Conservation (phyloP, 2,329 filamentous ascomycete species). For the Diaporthe ilicicola region DNA sequence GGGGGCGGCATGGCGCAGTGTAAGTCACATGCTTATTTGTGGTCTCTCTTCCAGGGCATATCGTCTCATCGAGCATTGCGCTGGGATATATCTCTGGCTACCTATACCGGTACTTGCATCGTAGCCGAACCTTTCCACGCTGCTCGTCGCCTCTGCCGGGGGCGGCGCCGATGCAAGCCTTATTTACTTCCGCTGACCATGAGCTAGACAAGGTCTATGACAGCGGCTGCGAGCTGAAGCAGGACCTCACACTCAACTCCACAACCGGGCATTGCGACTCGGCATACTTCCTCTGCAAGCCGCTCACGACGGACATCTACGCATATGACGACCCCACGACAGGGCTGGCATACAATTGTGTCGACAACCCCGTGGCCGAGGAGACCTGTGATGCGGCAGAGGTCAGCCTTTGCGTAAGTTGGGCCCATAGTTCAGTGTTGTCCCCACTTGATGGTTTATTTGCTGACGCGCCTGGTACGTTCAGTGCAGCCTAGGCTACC, state of each 20-base stretch:
- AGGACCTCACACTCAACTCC: conserved; percentile 5
- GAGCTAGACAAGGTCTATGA: conserved; percentile 16
- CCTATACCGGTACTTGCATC: not conserved
- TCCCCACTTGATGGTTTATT: too few species aligned
- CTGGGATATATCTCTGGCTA: too few species aligned
- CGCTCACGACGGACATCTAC: conserved; percentile 7
- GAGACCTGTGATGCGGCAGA: not conserved
- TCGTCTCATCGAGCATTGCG: too few species aligned
- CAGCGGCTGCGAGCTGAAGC: not conserved
- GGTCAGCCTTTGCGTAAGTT: not conserved
- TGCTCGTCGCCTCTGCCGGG: not conserved
- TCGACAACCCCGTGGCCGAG: not conserved
- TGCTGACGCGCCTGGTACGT: not conserved
- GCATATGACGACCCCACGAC: conserved; percentile 28
- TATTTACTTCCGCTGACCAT: not conserved
- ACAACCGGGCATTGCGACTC: conserved; percentile 21
- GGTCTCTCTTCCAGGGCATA: too few species aligned
- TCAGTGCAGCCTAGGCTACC: conserved; percentile 6
- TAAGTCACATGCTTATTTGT: not conserved
- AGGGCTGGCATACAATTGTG: conserved; percentile 21
- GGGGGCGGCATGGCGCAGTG: not conserved
- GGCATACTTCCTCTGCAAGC: conserved; percentile 19
- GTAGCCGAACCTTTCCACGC: not conserved
- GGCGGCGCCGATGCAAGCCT: not conserved
- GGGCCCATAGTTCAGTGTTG: accelerated